These are phyloP conservation scores for Leavenworthia alabamica DNA, from an alignment of 345 rosid species.

Conservation along the genomic window DNA sequence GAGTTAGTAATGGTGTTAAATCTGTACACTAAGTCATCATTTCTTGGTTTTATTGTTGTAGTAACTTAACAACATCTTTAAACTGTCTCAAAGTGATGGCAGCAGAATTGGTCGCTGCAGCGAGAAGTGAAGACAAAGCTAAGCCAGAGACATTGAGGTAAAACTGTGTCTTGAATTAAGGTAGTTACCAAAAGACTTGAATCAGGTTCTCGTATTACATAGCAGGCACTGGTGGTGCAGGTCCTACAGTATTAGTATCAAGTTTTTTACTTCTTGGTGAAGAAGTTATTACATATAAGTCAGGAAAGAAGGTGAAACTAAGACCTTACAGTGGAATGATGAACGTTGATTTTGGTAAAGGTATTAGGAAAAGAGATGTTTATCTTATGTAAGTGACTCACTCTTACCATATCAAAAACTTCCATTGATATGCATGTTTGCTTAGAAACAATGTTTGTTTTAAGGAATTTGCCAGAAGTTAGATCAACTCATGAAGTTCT, in stretches of 20 bases:
- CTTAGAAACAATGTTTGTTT: slow-evolving; percentile 1
- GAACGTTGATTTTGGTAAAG: slow-evolving; percentile 85
- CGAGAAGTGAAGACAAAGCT: slow-evolving; percentile 59
- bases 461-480: slow-evolving; percentile 94
- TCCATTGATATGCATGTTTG: background rate
- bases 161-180: too few species aligned
- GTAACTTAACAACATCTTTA: background rate
- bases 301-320: slow-evolving; percentile 79
- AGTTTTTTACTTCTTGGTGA: slow-evolving; percentile 93
- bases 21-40: background rate
- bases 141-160: slow-evolving; percentile 85
- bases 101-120: slow-evolving; percentile 82
- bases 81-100: slow-evolving; percentile 68
- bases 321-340: slow-evolving; percentile 80
- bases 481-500: slow-evolving; percentile 58
- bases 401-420: background rate
- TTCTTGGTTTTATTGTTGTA: background rate
- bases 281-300: slow-evolving; percentile 77
- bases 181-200: too few species aligned
- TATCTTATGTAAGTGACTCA: slow-evolving; percentile 80
- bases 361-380: slow-evolving; percentile 77
- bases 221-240: slow-evolving; percentile 97
- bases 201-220: slow-evolving; percentile 85
- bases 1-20: slow-evolving; percentile 79
- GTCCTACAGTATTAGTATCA: slow-evolving; percentile 86